Conservation (phyloP, 2,329 filamentous ascomycete genomes). For the Ophiostoma ulmi region DNA sequence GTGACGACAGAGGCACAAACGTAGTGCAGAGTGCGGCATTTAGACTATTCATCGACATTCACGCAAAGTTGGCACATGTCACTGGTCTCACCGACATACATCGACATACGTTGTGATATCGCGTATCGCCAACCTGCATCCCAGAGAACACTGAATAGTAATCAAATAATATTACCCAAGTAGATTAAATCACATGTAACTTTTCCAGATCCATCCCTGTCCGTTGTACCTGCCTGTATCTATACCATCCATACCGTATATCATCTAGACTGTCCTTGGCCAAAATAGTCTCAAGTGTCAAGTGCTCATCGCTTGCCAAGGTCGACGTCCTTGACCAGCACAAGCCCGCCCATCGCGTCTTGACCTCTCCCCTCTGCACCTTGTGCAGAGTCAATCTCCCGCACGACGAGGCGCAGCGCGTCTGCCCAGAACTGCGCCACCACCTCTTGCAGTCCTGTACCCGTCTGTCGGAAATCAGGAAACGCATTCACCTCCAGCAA, state of each 20-base stretch:
- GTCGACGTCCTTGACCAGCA: conserved; percentile 50
- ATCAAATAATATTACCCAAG: neutral
- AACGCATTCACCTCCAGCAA: conserved; percentile 92
- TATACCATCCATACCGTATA: neutral
- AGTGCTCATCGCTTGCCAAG: conserved; percentile 42
- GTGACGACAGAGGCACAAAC: neutral
- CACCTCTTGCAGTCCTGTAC: conserved; percentile 63
- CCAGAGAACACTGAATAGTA: neutral
- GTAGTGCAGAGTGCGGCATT: neutral
- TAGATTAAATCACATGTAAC: neutral
- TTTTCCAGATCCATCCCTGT: neutral
- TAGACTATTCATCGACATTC: neutral
- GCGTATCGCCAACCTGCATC: neutral
- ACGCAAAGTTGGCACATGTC: neutral
- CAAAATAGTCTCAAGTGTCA: too few relatives aligned
- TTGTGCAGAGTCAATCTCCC: conserved; percentile 18
- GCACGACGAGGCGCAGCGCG: conserved; percentile 61
- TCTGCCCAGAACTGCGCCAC: conserved; percentile 73
- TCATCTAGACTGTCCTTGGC: neutral
- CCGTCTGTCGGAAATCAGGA: conserved; percentile 92
- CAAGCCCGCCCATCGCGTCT: conserved; percentile 36
- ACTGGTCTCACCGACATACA: neutral
- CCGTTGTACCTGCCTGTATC: neutral
- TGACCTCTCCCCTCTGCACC: neutral
- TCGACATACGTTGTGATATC: neutral